A percentile compares a stretch with the other conserved stretches of the same genome.
These are phyloP conservation scores for Athelia sp. DNA, from an alignment of 1,284 basidiomycete genomes.

Conservation along the genomic window DNA sequence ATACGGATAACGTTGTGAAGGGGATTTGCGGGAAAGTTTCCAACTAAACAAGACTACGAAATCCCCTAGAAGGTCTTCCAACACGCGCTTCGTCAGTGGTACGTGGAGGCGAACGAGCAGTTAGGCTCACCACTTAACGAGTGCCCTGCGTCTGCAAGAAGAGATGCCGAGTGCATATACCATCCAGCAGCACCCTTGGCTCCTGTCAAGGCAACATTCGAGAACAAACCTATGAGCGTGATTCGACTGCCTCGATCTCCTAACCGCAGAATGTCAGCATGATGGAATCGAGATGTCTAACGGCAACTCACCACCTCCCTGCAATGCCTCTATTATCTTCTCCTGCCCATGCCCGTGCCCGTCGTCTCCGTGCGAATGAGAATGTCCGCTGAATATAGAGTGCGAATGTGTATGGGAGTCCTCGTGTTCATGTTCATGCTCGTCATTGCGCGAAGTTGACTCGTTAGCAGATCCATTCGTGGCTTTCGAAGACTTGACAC, in stretches of 20 bases:
- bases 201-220: conserved; percentile 80
- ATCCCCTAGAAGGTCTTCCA: conserved; percentile 79
- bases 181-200: conserved; percentile 85
- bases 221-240: conserved; percentile 81
- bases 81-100: conserved; percentile 5
- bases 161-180: conserved; percentile 84
- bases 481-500: conserved; percentile 26
- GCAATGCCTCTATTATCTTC: conserved; percentile 66
- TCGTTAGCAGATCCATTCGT: conserved; percentile 8
- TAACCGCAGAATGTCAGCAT: conserved; percentile 15
- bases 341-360: conserved; percentile 66
- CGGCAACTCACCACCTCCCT: conserved; percentile 52
- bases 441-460: conserved; percentile 11
- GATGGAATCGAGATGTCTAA: neutral
- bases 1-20: conserved; percentile 77
- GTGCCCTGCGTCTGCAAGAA: conserved; percentile 95
- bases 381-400: conserved; percentile 51
- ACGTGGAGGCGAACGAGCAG: conserved; percentile 10
- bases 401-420: conserved; percentile 44
- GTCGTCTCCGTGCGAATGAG: conserved; percentile 64
- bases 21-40: conserved; percentile 79
- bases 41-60: conserved; percentile 92
- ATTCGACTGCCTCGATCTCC: conserved; percentile 81
- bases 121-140: conserved; percentile 73
- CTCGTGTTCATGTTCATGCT: conserved; percentile 18